Percentiles rank a stretch among this genome's conserved stretches.
phyloP scores from a whole-genome alignment of 805 yeast genomes.

The Candida pseudofarinosa region DNA sequence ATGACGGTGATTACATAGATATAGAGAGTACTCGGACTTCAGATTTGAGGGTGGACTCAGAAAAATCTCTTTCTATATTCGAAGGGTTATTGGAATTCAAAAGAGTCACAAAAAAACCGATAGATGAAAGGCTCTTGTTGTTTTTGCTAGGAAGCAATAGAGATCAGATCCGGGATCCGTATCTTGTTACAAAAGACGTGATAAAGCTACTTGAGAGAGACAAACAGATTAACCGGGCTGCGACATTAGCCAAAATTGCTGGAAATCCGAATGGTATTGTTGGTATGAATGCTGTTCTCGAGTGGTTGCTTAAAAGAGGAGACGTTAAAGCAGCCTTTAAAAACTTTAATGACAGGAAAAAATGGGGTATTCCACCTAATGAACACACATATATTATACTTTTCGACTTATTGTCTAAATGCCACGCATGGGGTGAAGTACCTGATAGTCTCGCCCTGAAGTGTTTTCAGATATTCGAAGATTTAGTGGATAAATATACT shows the following conservation, averaged over 20 bases:
- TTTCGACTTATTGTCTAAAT: constrained; percentile 32
- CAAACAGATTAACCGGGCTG: constrained; percentile 48
- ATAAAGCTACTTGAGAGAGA: constrained; percentile 47
- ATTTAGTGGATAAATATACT: constrained; percentile 5
- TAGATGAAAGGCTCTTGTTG: constrained; percentile 46
- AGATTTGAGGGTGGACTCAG: constrained; percentile 20
- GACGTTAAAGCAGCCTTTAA: constrained; percentile 48
- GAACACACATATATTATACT: constrained; percentile 37
- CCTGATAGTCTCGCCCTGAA: constrained; percentile 15
- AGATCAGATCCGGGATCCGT: constrained; percentile 55
- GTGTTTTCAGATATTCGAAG: constrained; percentile 19
- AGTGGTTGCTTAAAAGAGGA: constrained; percentile 42
- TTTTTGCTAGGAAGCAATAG: constrained; percentile 57
- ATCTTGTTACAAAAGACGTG: constrained; percentile 51
- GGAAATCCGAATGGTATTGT: constrained; percentile 46
- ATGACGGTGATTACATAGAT: constrained; percentile 20
- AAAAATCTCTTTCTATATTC: constrained; percentile 22
- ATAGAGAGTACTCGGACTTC: constrained; percentile 18
- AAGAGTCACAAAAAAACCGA: constrained; percentile 18
- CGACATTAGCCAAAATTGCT: constrained; percentile 46
- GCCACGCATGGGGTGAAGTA: constrained; percentile 30
- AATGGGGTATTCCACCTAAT: constrained; percentile 55
- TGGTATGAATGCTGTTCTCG: constrained; percentile 60
- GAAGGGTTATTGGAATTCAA: constrained; percentile 24
- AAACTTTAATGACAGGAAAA: constrained; percentile 51